These are phyloP conservation scores for Vaccinium corymbosum DNA, from an alignment of 148 eudicot genomes.

Conservation along the genomic window DNA sequence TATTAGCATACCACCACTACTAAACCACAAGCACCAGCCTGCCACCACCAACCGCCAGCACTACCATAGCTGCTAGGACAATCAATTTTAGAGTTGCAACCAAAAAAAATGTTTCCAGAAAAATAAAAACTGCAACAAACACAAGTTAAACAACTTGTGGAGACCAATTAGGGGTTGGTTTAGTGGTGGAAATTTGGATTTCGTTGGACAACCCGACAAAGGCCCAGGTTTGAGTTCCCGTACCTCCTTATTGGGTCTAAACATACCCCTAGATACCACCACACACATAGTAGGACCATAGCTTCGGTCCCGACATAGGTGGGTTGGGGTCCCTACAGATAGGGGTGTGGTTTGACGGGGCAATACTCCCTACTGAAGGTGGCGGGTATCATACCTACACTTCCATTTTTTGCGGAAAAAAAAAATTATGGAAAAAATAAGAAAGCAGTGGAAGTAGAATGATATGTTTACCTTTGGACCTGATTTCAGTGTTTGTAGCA, in stretches of 20 bases:
- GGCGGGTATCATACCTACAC: too few species aligned
- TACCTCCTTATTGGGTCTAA: too few species aligned
- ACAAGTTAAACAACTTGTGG: background rate
- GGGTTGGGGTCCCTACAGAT: too few species aligned
- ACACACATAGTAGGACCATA: too few species aligned
- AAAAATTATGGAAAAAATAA: background rate
- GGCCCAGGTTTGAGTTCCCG: too few species aligned
- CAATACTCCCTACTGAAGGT: too few species aligned
- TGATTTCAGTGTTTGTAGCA: constrained; percentile 79
- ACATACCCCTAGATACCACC: too few species aligned
- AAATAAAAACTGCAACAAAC: background rate
- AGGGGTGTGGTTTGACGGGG: too few species aligned
- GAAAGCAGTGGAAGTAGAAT: background rate
- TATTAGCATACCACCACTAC: background rate
- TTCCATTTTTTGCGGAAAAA: background rate
- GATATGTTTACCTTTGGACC: constrained; percentile 56
- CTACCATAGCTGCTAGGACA: background rate
- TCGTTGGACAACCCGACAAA: too few species aligned
- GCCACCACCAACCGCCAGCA: background rate
- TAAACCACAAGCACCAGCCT: background rate
- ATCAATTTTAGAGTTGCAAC: background rate
- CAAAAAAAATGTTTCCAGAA: background rate
- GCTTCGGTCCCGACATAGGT: too few species aligned
- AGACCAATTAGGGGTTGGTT: too few species aligned
- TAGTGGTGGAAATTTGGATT: too few species aligned